phyloP scores from a whole-genome alignment of 805 yeast species.

The Nakazawaea pomicola region DNA sequence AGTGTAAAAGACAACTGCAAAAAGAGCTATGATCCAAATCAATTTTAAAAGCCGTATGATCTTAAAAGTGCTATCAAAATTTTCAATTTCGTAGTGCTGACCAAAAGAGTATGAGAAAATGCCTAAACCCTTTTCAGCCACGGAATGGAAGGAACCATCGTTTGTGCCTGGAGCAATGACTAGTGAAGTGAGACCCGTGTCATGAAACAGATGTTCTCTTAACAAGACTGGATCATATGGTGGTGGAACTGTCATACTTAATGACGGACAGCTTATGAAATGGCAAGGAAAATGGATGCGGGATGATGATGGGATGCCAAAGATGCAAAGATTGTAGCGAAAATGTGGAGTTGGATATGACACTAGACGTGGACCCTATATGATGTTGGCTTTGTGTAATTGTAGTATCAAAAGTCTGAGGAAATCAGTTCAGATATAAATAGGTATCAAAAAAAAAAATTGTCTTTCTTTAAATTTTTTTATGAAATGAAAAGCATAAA shows the following conservation, averaged over 20 bases:
- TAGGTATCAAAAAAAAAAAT: no score
- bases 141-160: slow-evolving; percentile 22
- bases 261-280: no score
- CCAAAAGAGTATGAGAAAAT: slow-evolving; percentile 21
- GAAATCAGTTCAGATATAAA: no score
- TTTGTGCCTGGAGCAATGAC: slow-evolving; percentile 22
- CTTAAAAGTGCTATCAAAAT: not conserved
- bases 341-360: no score
- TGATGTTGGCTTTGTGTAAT: no score
- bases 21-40: not conserved
- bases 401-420: no score
- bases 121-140: slow-evolving; percentile 27
- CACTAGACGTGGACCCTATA: no score
- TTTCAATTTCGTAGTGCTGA: not conserved
- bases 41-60: not conserved
- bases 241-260: slow-evolving; percentile 28
- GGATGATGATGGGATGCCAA: not conserved
- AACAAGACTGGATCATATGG: slow-evolving; percentile 26
- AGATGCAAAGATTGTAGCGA: not conserved
- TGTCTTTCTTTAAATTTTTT: no score
- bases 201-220: slow-evolving; percentile 29
- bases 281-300: not conserved
- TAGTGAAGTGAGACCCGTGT: slow-evolving; percentile 18
- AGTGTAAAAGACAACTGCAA: not conserved
- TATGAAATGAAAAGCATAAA: no score